Percentiles rank a stretch among this genome's conserved stretches.
Evolutionary conservation across 192 early-diverging fungal species (phyloP).

Genomic region (Allomyces arbusculus): DNA sequence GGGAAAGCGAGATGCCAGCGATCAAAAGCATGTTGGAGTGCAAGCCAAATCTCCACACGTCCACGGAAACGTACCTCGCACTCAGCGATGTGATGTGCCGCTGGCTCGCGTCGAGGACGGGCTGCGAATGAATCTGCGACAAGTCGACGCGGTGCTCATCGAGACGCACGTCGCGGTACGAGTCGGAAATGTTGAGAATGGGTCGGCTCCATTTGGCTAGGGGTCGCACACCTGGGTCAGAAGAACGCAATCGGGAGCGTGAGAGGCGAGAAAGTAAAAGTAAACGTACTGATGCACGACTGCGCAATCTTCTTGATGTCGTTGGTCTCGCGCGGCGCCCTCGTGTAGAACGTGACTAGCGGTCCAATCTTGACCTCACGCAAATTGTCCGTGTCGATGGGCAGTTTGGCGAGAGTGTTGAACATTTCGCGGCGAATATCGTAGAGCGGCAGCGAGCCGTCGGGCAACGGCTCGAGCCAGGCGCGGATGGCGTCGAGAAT

Average conservation of each 20-base stretch:
- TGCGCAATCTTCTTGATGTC: neutral
- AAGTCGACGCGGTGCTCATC: too few relatives aligned
- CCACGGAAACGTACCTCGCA: too few relatives aligned
- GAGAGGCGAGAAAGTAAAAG: neutral
- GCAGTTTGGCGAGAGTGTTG: neutral
- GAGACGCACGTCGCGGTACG: neutral
- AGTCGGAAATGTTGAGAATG: constrained; percentile 1
- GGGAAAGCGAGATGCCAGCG: too few relatives aligned
- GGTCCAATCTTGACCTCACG: neutral
- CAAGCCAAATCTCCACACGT: too few relatives aligned
- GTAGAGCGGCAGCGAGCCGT: constrained; percentile 2
- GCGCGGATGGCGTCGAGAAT: neutral
- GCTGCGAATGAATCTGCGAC: too few relatives aligned
- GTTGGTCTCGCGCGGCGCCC: neutral
- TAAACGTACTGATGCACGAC: neutral
- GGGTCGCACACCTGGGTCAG: too few relatives aligned
- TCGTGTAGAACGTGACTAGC: neutral
- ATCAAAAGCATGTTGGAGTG: too few relatives aligned
- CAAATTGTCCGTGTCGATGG: neutral
- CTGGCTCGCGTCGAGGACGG: too few relatives aligned
- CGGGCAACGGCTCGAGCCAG: constrained; percentile 2
- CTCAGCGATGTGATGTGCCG: too few relatives aligned
- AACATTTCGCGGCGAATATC: constrained; percentile 2
- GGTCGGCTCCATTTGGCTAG: constrained; percentile 4
- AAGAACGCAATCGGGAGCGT: too few relatives aligned